These are phyloP conservation scores for Lolium perenne DNA, from an alignment of 176 grass and related monocot species.

Conservation along the genomic window DNA sequence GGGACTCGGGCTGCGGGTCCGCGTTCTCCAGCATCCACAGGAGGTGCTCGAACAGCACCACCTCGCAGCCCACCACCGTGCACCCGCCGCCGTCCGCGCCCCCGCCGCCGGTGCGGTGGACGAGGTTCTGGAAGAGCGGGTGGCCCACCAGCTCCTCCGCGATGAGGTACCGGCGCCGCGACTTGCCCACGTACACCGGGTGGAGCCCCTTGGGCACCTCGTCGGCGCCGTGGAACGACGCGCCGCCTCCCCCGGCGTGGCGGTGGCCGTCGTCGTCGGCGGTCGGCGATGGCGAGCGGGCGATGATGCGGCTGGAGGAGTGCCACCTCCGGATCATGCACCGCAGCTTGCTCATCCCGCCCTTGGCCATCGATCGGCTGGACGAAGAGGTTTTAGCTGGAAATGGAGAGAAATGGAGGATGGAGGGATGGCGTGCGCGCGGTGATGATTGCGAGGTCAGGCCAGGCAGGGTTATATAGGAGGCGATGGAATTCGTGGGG, in stretches of 20 bases:
- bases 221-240: slow-evolving; percentile 68
- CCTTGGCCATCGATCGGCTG: slow-evolving; percentile 51
- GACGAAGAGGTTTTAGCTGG: neutral
- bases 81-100: neutral
- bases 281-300: slow-evolving; percentile 50
- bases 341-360: slow-evolving; percentile 85
- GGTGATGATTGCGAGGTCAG: neutral
- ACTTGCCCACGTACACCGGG: slow-evolving; percentile 92
- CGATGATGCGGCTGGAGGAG: slow-evolving; percentile 62
- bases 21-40: slow-evolving; percentile 98
- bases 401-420: neutral
- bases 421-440: neutral
- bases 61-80: slow-evolving; percentile 79
- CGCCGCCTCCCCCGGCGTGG: neutral
- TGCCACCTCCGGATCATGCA: slow-evolving; percentile 94
- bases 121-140: slow-evolving; percentile 85
- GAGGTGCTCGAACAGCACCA: slow-evolving; percentile 97
- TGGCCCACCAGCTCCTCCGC: slow-evolving; percentile 68
- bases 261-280: neutral
- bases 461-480: neutral
- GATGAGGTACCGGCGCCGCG: slow-evolving; percentile 87
- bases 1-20: slow-evolving; percentile 81
- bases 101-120: slow-evolving; percentile 53
- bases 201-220: slow-evolving; percentile 65
- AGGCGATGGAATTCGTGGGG: neutral